phyloP scores from a whole-genome alignment of 305 asterid species.

The Solanum hybrid region DNA sequence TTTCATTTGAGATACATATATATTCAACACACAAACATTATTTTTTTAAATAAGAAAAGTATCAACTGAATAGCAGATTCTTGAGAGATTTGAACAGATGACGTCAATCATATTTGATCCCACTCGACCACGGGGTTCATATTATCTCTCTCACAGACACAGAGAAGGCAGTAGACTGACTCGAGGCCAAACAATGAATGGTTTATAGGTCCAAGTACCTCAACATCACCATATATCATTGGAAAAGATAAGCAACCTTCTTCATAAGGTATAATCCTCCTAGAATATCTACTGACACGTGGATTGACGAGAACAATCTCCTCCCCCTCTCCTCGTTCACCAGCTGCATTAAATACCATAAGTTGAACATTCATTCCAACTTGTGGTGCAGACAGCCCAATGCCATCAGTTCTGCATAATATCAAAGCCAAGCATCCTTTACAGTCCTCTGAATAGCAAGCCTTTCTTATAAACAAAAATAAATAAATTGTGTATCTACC shows the following conservation, averaged over 20 bases:
- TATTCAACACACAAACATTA: neutral
- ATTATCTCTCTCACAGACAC: neutral
- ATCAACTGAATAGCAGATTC: neutral
- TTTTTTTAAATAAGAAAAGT: neutral
- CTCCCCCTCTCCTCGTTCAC: slow-evolving; percentile 81
- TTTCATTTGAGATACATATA: neutral
- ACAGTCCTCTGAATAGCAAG: slow-evolving; percentile 24
- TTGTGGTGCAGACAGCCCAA: slow-evolving; percentile 95
- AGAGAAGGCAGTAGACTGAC: neutral
- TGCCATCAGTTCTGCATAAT: slow-evolving; percentile 81
- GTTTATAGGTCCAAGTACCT: slow-evolving; percentile 28
- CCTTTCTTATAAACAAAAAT: slow-evolving; percentile 16
- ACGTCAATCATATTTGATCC: neutral
- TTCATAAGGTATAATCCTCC: slow-evolving; percentile 46
- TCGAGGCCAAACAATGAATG: neutral
- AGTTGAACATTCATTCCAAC: slow-evolving; percentile 86
- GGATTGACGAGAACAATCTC: slow-evolving; percentile 93
- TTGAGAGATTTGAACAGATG: neutral
- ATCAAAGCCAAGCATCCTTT: slow-evolving; percentile 31
- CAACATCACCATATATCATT: slow-evolving; percentile 59
- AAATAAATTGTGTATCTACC: neutral
- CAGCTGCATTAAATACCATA: slow-evolving; percentile 87
- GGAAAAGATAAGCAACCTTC: slow-evolving; percentile 98
- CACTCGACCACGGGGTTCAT: neutral
- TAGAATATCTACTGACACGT: slow-evolving; percentile 48